phyloP scores from a whole-genome alignment of 2,329 filamentous ascomycete species.

The Drechslerella coelobrocha region DNA sequence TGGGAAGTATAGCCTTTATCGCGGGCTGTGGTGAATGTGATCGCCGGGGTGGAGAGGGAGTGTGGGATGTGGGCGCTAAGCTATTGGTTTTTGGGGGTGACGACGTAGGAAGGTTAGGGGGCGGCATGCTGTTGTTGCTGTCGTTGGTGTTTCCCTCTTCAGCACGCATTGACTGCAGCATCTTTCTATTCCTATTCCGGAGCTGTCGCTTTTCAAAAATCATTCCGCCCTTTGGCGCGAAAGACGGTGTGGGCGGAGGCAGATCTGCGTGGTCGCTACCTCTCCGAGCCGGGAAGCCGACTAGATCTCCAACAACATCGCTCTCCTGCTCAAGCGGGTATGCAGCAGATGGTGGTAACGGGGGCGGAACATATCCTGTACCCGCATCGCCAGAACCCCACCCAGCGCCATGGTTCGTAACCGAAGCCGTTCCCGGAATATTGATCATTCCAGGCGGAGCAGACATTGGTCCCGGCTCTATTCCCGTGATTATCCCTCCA shows the following conservation, averaged over 20 bases:
- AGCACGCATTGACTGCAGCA: conserved; percentile 30
- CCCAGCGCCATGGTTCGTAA: conserved; percentile 41
- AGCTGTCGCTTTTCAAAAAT: conserved; percentile 47
- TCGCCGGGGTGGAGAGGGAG: conserved; percentile 29
- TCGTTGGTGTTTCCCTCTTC: conserved; percentile 10
- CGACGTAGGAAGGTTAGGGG: conserved; percentile 35
- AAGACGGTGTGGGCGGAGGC: conserved; percentile 44
- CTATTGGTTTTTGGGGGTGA: conserved; percentile 11
- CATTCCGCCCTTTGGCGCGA: conserved; percentile 50
- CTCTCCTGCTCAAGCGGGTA: conserved; percentile 49
- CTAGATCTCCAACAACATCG: conserved; percentile 48
- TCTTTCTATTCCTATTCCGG: conserved; percentile 43
- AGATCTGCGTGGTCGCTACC: conserved; percentile 47
- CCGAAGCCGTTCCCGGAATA: conserved; percentile 52
- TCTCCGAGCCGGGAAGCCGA: conserved; percentile 46
- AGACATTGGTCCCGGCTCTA: conserved; percentile 71
- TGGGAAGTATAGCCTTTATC: conserved; percentile 40
- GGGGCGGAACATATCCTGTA: conserved; percentile 48
- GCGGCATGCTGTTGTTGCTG: conserved; percentile 29
- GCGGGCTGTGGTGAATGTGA: conserved; percentile 33
- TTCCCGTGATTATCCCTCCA: conserved; percentile 57
- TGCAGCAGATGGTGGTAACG: conserved; percentile 50
- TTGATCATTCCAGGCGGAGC: conserved; percentile 62
- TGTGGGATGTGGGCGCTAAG: conserved; percentile 18
- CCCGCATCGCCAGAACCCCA: conserved; percentile 33